phyloP scores from a whole-genome alignment of 139 green algal genomes.

The Mesotaenium endlicherianum region DNA sequence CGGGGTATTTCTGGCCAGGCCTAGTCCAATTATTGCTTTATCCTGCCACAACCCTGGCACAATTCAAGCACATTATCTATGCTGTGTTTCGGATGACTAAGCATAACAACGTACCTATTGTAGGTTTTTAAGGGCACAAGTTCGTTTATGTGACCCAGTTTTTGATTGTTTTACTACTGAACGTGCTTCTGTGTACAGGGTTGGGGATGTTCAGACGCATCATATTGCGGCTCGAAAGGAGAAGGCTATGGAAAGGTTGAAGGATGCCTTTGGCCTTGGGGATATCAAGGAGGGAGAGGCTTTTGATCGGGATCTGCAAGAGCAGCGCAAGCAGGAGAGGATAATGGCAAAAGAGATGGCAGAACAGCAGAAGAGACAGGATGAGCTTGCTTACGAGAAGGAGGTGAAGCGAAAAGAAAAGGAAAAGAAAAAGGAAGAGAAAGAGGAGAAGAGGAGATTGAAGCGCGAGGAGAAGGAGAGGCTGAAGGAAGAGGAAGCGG shows the following conservation, averaged over 20 bases:
- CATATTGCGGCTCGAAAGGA: constrained; percentile 73
- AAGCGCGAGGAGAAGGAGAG: constrained; percentile 17
- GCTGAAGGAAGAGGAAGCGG: constrained; percentile 7
- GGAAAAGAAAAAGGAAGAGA: constrained; percentile 47
- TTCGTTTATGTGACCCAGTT: too few relatives aligned
- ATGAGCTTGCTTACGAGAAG: constrained; percentile 27
- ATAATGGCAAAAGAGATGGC: constrained; percentile 38
- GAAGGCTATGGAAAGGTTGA: constrained; percentile 73
- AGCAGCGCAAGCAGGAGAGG: constrained; percentile 60
- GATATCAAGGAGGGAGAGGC: constrained; percentile 82
- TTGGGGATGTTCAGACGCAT: constrained; percentile 72
- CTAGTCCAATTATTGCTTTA: too few relatives aligned
- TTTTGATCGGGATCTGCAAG: constrained; percentile 79
- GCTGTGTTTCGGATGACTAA: too few relatives aligned
- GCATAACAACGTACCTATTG: too few relatives aligned
- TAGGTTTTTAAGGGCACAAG: too few relatives aligned
- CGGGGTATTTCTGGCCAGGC: too few relatives aligned
- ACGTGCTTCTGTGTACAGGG: constrained; percentile 2
- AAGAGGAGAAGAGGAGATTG: constrained; percentile 39
- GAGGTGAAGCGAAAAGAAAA: constrained; percentile 47
- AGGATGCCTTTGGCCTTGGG: constrained; percentile 66
- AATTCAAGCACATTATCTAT: too few relatives aligned
- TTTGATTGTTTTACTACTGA: too few relatives aligned
- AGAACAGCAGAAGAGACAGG: constrained; percentile 25
- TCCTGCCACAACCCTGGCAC: too few relatives aligned